Conservation (phyloP, 768 basidiomycete species). For the Cystofilobasidium capitatum region DNA sequence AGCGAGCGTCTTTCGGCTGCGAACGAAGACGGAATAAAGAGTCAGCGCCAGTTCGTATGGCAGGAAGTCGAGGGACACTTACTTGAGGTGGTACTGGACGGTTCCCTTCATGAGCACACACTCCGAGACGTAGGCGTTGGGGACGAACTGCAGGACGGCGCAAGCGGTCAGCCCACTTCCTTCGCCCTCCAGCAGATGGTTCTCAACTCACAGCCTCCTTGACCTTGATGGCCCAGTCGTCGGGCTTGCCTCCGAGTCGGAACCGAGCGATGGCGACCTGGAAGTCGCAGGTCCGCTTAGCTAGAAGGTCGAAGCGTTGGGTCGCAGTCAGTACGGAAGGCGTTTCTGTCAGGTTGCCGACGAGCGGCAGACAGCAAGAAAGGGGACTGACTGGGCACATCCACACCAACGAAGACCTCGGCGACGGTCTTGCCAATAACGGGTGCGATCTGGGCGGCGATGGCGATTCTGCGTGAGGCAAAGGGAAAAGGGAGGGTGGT, state of each 20-base stretch:
- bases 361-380: not conserved
- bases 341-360: not conserved
- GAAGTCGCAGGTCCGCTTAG: conserved; percentile 90
- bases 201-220: conserved; percentile 62
- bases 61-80: conserved; percentile 12
- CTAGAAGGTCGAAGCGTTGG: conserved; percentile 22
- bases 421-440: conserved; percentile 36
- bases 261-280: conserved; percentile 87
- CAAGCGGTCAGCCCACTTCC: too few species aligned
- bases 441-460: conserved; percentile 58
- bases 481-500: not conserved
- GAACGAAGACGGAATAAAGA: not conserved
- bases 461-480: conserved; percentile 52
- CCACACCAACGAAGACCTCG: conserved; percentile 62
- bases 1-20: conserved; percentile 42
- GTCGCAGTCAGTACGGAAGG: too few species aligned
- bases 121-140: conserved; percentile 60
- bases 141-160: conserved; percentile 55
- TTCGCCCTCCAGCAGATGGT: too few species aligned
- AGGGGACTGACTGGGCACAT: conserved; percentile 43
- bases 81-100: conserved; percentile 59
- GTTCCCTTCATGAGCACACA: conserved; percentile 45
- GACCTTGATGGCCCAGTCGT: conserved; percentile 65
- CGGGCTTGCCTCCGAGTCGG: conserved; percentile 69
- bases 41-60: not conserved